Base-by-base conservation (phyloP, 148 eudicot species). In the Rhododendron kiyosumense region DNA sequence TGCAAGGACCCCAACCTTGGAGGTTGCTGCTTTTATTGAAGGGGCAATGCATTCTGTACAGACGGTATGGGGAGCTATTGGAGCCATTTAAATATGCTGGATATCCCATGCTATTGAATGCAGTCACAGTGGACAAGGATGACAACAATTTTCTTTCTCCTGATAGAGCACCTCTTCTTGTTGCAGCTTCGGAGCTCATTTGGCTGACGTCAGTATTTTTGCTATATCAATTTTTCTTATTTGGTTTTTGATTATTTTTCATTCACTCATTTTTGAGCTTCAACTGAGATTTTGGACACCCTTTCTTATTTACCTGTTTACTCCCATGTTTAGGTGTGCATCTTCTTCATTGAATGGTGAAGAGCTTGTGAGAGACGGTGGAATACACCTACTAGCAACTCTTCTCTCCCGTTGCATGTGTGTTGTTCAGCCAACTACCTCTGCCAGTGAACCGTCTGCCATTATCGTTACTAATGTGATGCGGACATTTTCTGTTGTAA, bases 71-170 rank as follows among this genome's bases (percentile, higher is more conserved):
- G 71, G 87, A 85, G 90, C 91, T 97, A 86, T 84, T 97, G 89
- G 98, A 94, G 92, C 99, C 99, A 46, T 97, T 97, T 85, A 97
- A 97, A 88, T 97, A 95, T 91, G 99, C 98, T 91, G 99, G 99
- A 46, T 95, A 97, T 88, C 98, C 98, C 20, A 95, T 97, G 99
- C 89, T 97, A 88, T 92, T 97, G 83, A 97, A 93, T 89, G 96
- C 99, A 79, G 91, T 97, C 80, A 97, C 98, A 38, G 98, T 97
- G 82, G 99, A 97, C 92, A 91, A 89, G 90, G 99, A 94, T 84
- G 98, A 97, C 89, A 91, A 87, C 87, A 97, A 94, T 88, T 97
- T 95, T 89, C 91, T 97, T 85, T 90, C 98, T 20, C 86, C 98
- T 88, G 99, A 97, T 45, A 92, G 99, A 86, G 95, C 98, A 51